Evolutionary conservation across 2,329 filamentous ascomycete species (phyloP), one percentile per base, ranked within the genome.

Genomic region (Drechmeria coniospora): DNA sequence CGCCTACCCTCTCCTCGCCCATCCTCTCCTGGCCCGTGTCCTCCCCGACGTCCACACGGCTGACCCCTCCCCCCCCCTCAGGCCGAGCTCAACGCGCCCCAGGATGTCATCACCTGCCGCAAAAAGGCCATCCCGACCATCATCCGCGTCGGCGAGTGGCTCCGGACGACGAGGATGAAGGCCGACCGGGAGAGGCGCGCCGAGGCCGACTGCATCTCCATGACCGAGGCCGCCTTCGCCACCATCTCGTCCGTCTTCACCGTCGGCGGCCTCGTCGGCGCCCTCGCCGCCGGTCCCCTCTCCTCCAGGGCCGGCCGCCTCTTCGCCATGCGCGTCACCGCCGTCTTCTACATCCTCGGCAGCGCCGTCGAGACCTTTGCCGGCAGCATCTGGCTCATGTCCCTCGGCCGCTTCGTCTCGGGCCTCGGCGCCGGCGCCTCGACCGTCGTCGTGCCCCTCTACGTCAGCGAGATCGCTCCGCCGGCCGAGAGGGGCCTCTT

Each of bases 21-120:
- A 6, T 21, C 20, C 6, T n/a, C n/a, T n/a, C n/a, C n/a, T n/a
- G n/a, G n/a, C n/a, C n/a, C n/a, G n/a, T n/a, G n/a, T n/a, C n/a
- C n/a, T n/a, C n/a, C n/a, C n/a, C n/a, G n/a, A n/a, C 20, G 10
- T 6, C 5, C 12, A 9, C 6, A 11, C 20, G 8, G 12, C 20
- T 28, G 17, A 28, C 26, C 4, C n/a, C 5, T 22, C 1, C 20
- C 16, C 8, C 11, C 13, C 17, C 18, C 10, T 27, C 23, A 51
- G 86, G 81, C 84, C 41, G 90, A 95, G 52, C 70, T 98, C 36
- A 98, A 98, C 51, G 83, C 87, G 7, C 90, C 90, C 7, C 78
- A 94, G 65, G 78, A 86, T 61, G 82, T 92, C 44, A 79, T 98
- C 43, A 92, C 81, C 32, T 95, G 90, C 59, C 73, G 72, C 40